Evolutionary conservation across 345 rosid species (phyloP).

Genomic region (Moricandia moricandioides): DNA sequence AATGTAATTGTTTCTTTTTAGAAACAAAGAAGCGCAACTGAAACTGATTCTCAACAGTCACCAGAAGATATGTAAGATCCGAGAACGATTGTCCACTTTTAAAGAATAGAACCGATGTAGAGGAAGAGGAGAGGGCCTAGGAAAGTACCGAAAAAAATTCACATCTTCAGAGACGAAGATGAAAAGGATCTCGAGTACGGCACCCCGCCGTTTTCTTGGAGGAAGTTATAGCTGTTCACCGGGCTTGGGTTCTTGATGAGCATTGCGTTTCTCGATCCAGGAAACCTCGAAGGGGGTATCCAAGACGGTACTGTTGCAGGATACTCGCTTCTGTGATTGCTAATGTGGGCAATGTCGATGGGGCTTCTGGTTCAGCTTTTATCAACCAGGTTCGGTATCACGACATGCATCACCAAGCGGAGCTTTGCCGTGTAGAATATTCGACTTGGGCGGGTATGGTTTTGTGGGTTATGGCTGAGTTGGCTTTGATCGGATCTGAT

Average conservation of each 20-base stretch:
- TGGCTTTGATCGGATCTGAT: conserved; percentile 90
- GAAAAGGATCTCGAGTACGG: conserved; percentile 26
- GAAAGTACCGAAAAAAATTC: conserved; percentile 67
- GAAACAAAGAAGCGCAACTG: not conserved
- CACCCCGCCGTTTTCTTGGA: conserved; percentile 83
- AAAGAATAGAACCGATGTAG: not conserved
- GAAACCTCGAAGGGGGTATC: conserved; percentile 90
- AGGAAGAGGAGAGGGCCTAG: conserved; percentile 50
- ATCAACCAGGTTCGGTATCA: conserved; percentile 84
- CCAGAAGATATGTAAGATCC: conserved; percentile 6
- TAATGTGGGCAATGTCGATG: conserved; percentile 89
- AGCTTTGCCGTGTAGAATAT: conserved; percentile 85
- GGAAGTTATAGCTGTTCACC: conserved; percentile 83
- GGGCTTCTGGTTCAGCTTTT: conserved; percentile 85
- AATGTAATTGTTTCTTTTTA: too few species aligned
- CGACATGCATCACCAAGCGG: conserved; percentile 88
- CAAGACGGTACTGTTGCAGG: conserved; percentile 94
- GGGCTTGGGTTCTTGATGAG: conserved; percentile 95
- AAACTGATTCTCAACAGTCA: not conserved
- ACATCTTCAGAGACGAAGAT: conserved; percentile 47
- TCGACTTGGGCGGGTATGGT: conserved; percentile 73
- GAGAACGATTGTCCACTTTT: conserved; percentile 26
- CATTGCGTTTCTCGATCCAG: conserved; percentile 91
- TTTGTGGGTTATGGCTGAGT: conserved; percentile 88
- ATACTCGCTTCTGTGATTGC: conserved; percentile 80